Conservation (phyloP, 2,329 filamentous ascomycete genomes). For the Xylaria sp. region DNA sequence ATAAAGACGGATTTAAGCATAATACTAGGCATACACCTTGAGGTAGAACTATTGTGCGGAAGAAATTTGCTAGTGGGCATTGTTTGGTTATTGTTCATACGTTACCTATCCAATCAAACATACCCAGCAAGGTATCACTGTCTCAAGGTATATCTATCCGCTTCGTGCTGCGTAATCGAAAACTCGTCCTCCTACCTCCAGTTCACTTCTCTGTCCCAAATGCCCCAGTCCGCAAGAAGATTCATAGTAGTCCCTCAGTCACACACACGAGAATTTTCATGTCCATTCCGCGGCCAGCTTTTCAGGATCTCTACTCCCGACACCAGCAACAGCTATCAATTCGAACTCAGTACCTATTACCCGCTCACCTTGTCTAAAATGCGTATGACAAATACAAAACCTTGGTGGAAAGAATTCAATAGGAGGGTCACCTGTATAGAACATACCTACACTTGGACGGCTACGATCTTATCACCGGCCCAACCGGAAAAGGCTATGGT, state of each 20-base stretch:
- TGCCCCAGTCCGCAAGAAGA: neutral
- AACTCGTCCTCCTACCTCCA: neutral
- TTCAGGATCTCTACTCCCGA: neutral
- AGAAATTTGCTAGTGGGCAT: neutral
- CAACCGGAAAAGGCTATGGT: neutral
- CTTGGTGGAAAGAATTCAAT: constrained; percentile 14
- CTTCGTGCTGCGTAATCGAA: neutral
- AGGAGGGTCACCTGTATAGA: neutral
- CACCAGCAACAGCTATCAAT: neutral
- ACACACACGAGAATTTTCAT: neutral
- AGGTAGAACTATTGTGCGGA: no score
- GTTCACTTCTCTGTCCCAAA: neutral
- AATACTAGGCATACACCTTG: neutral
- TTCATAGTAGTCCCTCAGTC: no score
- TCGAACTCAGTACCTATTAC: neutral
- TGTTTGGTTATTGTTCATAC: neutral
- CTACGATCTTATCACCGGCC: neutral
- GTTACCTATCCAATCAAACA: neutral
- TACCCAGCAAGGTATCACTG: neutral
- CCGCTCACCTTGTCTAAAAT: neutral
- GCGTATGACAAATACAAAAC: constrained; percentile 18
- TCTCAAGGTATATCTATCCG: neutral
- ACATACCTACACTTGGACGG: neutral
- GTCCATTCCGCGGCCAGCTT: neutral
- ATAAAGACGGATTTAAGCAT: neutral